These are phyloP conservation scores for Acacia concinna DNA, from an alignment of 331 rosid genomes.

Conservation along the genomic window DNA sequence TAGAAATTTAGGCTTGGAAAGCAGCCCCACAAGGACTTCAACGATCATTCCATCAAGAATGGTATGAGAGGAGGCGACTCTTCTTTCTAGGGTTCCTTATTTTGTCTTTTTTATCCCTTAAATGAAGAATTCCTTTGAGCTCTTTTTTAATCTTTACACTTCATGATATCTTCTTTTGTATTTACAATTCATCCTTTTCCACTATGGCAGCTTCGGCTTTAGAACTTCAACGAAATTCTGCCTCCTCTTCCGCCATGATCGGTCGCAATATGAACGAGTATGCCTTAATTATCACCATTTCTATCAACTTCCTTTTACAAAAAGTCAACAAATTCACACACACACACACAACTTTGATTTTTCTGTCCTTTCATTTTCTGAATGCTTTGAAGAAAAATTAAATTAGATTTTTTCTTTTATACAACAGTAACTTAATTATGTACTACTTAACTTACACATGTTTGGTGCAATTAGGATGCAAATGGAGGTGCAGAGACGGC, in stretches of 20 bases:
- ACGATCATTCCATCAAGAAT: slow-evolving; percentile 92
- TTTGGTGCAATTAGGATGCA: slow-evolving; percentile 91
- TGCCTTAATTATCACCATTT: slow-evolving; percentile 22
- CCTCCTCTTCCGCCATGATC: slow-evolving; percentile 83
- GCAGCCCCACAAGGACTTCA: slow-evolving; percentile 99
- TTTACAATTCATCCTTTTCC: slow-evolving; percentile 18
- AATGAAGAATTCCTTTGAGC: slow-evolving; percentile 3
- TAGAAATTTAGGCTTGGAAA: slow-evolving; percentile 98
- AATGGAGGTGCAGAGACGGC: slow-evolving; percentile 98
- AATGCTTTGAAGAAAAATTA: slow-evolving; percentile 27
- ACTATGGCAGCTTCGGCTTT: slow-evolving; percentile 68
- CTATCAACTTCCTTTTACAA: not conserved
- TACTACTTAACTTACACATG: slow-evolving; percentile 29
- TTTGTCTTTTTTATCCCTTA: not conserved
- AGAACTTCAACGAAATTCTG: slow-evolving; percentile 84
- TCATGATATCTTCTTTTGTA: slow-evolving; percentile 31
- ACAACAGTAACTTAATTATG: slow-evolving; percentile 39
- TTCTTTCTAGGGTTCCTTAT: slow-evolving; percentile 62
- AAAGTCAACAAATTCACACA: not conserved
- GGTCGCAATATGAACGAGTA: slow-evolving; percentile 99
- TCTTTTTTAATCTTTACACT: slow-evolving; percentile 38
- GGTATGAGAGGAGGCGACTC: slow-evolving; percentile 69
- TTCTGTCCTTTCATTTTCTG: not conserved
- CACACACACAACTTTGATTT: not conserved
- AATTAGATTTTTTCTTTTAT: slow-evolving; percentile 39